Evolutionary conservation across 2,329 filamentous ascomycete genomes (phyloP).

Genomic region (Venturia effusa): DNA sequence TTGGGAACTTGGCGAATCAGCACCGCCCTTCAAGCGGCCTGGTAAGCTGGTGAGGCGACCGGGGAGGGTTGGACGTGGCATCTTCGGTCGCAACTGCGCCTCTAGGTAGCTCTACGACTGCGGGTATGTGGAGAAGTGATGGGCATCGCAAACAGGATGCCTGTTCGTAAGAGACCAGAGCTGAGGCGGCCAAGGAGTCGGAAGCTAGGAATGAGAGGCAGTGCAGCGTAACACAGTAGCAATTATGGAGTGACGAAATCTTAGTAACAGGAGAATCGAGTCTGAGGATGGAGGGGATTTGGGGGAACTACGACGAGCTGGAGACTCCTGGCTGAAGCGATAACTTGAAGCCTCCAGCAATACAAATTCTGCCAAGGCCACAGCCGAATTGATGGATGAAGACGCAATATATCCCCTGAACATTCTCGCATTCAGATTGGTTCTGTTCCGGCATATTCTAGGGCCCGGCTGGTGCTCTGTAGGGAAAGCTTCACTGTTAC

Average conservation of each 20-base stretch:
- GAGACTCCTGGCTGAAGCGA: neutral
- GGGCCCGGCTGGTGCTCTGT: neutral
- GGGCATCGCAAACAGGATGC: neutral
- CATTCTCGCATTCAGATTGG: neutral
- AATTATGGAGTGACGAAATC: neutral
- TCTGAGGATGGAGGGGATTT: neutral
- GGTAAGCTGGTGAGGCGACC: conserved; percentile 8
- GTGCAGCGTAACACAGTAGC: neutral
- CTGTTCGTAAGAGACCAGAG: neutral
- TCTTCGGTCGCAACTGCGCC: conserved; percentile 1
- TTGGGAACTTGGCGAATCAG: conserved; percentile 1
- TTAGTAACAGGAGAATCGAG: neutral
- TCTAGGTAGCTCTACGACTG: neutral
- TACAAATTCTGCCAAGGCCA: conserved; percentile 1
- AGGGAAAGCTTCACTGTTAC: too few relatives aligned
- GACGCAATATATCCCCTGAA: neutral
- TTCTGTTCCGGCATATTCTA: neutral
- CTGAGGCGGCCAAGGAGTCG: neutral
- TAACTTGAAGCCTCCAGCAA: neutral
- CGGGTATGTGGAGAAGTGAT: neutral
- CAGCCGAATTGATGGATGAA: neutral
- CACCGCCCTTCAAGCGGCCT: conserved; percentile 4
- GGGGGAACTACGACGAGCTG: neutral
- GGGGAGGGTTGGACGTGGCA: conserved; percentile 7
- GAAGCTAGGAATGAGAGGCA: neutral